phyloP scores from a whole-genome alignment of 768 basidiomycete genomes.

The Pholiota conissans region DNA sequence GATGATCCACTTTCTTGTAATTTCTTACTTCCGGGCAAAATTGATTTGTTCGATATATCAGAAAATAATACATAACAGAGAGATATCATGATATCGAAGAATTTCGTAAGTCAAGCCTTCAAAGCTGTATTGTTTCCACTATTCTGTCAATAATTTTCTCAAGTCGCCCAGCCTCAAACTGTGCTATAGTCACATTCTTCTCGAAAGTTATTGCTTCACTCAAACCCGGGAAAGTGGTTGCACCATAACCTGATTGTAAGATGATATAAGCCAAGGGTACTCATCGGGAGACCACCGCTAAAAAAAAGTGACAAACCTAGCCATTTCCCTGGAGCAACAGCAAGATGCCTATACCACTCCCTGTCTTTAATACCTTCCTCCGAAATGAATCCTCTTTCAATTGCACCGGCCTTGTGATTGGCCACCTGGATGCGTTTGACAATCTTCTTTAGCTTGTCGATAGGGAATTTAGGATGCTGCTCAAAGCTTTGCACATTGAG shows the following conservation, averaged over 20 bases:
- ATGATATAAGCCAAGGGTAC: neutral
- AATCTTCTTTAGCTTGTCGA: slow-evolving; percentile 27
- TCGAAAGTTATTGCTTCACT: slow-evolving; percentile 78
- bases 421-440: slow-evolving; percentile 50
- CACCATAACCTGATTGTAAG: slow-evolving; percentile 65
- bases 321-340: slow-evolving; percentile 86
- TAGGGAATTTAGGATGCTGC: slow-evolving; percentile 11
- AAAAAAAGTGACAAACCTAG: slow-evolving; percentile 48
- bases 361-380: slow-evolving; percentile 75
- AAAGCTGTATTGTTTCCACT: slow-evolving; percentile 11
- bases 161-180: slow-evolving; percentile 60
- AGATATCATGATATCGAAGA: too few relatives aligned
- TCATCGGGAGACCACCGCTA: neutral
- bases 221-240: slow-evolving; percentile 80
- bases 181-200: slow-evolving; percentile 57
- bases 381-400: slow-evolving; percentile 82
- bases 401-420: slow-evolving; percentile 65
- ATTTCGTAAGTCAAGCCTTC: neutral
- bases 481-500: neutral
- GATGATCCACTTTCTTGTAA: slow-evolving; percentile 14
- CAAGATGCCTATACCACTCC: slow-evolving; percentile 87
- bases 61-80: too few relatives aligned
- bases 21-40: too few relatives aligned
- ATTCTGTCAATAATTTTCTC: slow-evolving; percentile 30
- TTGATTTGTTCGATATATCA: too few relatives aligned